Conservation (phyloP, 805 yeast species). For the Pichia insulana region DNA sequence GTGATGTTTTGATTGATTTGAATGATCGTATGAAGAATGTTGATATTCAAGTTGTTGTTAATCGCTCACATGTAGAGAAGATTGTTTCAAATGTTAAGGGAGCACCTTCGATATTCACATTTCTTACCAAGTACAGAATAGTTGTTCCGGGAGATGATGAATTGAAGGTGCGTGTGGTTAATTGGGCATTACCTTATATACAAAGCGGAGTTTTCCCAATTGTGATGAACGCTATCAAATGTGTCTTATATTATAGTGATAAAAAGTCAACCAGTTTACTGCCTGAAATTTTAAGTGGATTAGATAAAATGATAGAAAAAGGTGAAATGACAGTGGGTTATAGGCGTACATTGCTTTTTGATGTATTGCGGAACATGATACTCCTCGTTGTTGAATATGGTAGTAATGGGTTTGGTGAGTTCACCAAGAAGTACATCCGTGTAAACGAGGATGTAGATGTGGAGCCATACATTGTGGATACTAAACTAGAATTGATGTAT, state of each 20-base stretch:
- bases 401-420: neutral
- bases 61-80: no score
- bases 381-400: conserved; percentile 3
- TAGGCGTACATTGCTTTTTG: conserved; percentile 3
- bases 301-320: neutral
- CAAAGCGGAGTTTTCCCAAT: neutral
- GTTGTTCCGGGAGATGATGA: neutral
- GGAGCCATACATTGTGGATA: conserved; percentile 80
- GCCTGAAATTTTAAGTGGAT: neutral
- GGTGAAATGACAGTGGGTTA: neutral
- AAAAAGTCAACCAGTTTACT: no score
- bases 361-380: conserved; percentile 6
- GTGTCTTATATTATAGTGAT: conserved; percentile 1
- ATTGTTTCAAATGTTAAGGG: neutral
- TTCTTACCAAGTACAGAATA: neutral
- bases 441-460: conserved; percentile 37
- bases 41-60: no score
- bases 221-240: conserved; percentile 5
- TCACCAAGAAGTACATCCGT: neutral
- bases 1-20: no score
- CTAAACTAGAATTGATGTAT: conserved; percentile 81
- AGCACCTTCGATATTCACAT: neutral
- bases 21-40: no score
- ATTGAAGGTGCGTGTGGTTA: conserved; percentile 1
- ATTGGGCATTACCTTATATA: conserved; percentile 4